Conservation (phyloP, 306 rosid genomes). For the Acacia confusa region DNA sequence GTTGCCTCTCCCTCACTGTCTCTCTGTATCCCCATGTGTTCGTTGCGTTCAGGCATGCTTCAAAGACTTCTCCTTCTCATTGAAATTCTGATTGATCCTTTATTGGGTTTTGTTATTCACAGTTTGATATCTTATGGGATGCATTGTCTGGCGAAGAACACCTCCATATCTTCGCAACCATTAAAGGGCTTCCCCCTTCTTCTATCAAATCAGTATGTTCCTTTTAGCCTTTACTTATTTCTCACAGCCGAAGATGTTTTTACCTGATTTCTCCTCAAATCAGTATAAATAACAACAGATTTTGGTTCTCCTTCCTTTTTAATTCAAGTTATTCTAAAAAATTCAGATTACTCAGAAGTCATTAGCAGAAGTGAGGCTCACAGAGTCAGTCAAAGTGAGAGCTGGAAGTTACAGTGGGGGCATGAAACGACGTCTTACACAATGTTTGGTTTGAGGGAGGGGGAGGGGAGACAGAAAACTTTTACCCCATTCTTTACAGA, state of each 20-base stretch:
- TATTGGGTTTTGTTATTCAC: conserved; percentile 30
- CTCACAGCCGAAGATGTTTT: not conserved
- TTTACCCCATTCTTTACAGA: too few relatives aligned
- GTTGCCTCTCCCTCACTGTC: conserved; percentile 3
- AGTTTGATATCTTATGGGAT: conserved; percentile 96
- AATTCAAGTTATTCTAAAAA: conserved; percentile 31
- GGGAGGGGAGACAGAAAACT: too few relatives aligned
- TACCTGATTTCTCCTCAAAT: not conserved
- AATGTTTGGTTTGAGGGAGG: too few relatives aligned
- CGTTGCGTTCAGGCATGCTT: conserved; percentile 15
- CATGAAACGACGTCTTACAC: conserved; percentile 91
- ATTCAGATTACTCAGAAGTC: conserved; percentile 59
- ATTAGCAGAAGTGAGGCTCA: conserved; percentile 73
- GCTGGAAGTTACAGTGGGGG: conserved; percentile 95
- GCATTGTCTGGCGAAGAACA: conserved; percentile 78
- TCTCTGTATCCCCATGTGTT: not conserved
- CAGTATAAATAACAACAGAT: conserved; percentile 7
- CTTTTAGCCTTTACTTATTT: conserved; percentile 23
- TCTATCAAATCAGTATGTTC: conserved; percentile 64
- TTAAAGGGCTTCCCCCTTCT: conserved; percentile 72
- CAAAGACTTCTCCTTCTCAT: conserved; percentile 11
- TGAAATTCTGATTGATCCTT: conserved; percentile 8
- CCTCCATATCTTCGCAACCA: conserved; percentile 78
- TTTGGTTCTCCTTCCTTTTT: not conserved
- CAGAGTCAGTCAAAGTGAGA: conserved; percentile 68